A percentile compares a stretch with the other conserved stretches of the same genome.
Evolutionary conservation across 2,329 filamentous ascomycete genomes (phyloP).

Genomic region (Colletotrichum eremochloae): DNA sequence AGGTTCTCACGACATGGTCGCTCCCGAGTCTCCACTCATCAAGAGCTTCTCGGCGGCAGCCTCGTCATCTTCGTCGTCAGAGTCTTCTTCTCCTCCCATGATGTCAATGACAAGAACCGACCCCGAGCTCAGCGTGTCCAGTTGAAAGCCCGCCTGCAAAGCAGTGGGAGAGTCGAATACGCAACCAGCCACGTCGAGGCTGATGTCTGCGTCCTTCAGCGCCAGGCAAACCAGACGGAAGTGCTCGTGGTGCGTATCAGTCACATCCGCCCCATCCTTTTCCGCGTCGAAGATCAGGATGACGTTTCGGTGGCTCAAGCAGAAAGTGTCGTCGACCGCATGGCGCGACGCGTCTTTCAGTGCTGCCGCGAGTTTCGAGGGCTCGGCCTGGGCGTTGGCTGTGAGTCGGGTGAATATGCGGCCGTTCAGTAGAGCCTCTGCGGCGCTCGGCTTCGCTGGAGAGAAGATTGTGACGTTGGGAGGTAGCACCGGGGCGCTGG

Average conservation of each 20-base stretch:
- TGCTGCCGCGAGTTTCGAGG: slow-evolving; percentile 33
- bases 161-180: slow-evolving; percentile 41
- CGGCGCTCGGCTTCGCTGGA: slow-evolving; percentile 22
- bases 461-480: slow-evolving; percentile 45
- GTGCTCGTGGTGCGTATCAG: slow-evolving; percentile 45
- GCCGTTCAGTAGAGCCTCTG: slow-evolving; percentile 40
- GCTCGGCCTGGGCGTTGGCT: slow-evolving; percentile 38
- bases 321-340: slow-evolving; percentile 39
- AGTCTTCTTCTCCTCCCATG: slow-evolving; percentile 41
- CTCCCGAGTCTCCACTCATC: slow-evolving; percentile 30
- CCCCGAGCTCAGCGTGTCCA: slow-evolving; percentile 44
- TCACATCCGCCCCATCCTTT: slow-evolving; percentile 27
- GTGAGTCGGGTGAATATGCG: slow-evolving; percentile 44
- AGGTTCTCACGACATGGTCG: slow-evolving; percentile 10
- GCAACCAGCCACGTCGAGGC: slow-evolving; percentile 45
- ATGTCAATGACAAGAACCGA: slow-evolving; percentile 44
- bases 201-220: slow-evolving; percentile 44
- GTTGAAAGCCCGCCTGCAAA: slow-evolving; percentile 44
- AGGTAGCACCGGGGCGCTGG: slow-evolving; percentile 34
- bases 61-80: slow-evolving; percentile 42
- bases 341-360: slow-evolving; percentile 12
- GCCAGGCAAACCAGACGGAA: slow-evolving; percentile 45
- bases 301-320: slow-evolving; percentile 39
- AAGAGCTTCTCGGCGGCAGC: slow-evolving; percentile 28
- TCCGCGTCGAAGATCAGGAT: slow-evolving; percentile 43